phyloP scores from a whole-genome alignment of 805 yeast species.

The Yamadazyma insecticola region DNA sequence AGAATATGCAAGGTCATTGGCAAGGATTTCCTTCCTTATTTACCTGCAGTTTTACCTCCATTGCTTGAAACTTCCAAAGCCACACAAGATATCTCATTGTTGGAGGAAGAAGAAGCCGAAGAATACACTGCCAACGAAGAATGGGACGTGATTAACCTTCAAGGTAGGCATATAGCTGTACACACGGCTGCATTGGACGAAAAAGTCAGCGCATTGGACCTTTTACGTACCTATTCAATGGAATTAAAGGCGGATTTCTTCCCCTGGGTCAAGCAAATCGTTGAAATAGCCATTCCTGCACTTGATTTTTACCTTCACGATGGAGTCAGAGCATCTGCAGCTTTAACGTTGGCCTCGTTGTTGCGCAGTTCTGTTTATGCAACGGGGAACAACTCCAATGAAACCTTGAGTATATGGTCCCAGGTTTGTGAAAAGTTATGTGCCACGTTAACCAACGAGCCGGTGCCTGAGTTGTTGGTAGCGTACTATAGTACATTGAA shows the following conservation, averaged over 20 bases:
- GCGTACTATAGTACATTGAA: conserved; percentile 71
- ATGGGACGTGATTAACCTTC: conserved; percentile 89
- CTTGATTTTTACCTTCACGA: conserved; percentile 89
- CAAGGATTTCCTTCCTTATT: conserved; percentile 75
- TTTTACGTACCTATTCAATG: conserved; percentile 78
- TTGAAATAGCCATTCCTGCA: conserved; percentile 83
- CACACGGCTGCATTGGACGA: conserved; percentile 94
- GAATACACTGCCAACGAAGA: conserved; percentile 81
- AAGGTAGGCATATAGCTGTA: conserved; percentile 91
- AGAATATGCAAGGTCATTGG: conserved; percentile 86
- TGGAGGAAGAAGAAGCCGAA: conserved; percentile 86
- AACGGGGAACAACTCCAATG: conserved; percentile 52
- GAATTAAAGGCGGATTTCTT: conserved; percentile 78
- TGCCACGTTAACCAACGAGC: conserved; percentile 67
- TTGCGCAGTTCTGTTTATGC: conserved; percentile 58
- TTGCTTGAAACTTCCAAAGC: conserved; percentile 80
- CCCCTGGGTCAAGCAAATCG: conserved; percentile 76
- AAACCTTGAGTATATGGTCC: conserved; percentile 67
- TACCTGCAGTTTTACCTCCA: conserved; percentile 88
- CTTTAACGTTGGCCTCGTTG: conserved; percentile 75
- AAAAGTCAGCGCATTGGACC: conserved; percentile 87
- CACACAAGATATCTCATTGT: conserved; percentile 79
- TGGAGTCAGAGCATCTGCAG: conserved; percentile 90
- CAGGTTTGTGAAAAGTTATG: conserved; percentile 64
- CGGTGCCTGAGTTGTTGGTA: conserved; percentile 76